Evolutionary conservation across 306 rosid species (phyloP).

Genomic region (Vigna reflexopilosa): DNA sequence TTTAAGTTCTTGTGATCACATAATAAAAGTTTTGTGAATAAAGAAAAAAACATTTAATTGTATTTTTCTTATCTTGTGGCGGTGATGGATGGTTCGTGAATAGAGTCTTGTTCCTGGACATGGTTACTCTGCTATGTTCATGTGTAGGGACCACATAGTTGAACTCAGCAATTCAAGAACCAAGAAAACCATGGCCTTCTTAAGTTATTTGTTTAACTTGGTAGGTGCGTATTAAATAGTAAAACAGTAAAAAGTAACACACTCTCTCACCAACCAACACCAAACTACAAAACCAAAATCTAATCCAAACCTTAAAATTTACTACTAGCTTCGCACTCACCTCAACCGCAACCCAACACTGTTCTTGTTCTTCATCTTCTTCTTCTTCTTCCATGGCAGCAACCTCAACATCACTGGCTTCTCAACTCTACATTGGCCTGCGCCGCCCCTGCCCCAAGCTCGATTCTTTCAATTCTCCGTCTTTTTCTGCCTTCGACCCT

Average conservation of each 20-base stretch:
- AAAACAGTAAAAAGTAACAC: constrained; percentile 20
- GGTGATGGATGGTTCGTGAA: neutral
- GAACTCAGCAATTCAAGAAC: neutral
- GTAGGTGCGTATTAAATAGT: neutral
- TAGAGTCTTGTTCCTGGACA: neutral
- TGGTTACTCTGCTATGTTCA: neutral
- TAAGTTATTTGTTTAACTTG: neutral
- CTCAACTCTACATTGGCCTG: constrained; percentile 73
- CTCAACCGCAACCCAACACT: neutral
- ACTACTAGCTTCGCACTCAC: neutral
- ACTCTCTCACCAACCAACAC: constrained; percentile 34
- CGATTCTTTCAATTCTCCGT: constrained; percentile 51
- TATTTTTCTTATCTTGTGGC: neutral
- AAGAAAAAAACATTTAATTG: neutral
- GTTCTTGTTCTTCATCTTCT: neutral
- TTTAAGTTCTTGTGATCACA: neutral
- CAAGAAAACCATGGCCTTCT: neutral
- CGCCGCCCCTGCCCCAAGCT: constrained; percentile 66
- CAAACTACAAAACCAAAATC: constrained; percentile 33
- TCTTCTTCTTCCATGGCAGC: constrained; percentile 64
- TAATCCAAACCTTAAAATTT: constrained; percentile 38
- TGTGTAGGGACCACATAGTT: neutral
- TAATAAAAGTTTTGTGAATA: neutral
- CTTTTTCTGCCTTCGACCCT: constrained; percentile 49
- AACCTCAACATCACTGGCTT: constrained; percentile 79